Evolutionary conservation across 805 yeast species (phyloP), one percentile per base, ranked within the genome.

Genomic region (Cyberlindnera petersonii): DNA sequence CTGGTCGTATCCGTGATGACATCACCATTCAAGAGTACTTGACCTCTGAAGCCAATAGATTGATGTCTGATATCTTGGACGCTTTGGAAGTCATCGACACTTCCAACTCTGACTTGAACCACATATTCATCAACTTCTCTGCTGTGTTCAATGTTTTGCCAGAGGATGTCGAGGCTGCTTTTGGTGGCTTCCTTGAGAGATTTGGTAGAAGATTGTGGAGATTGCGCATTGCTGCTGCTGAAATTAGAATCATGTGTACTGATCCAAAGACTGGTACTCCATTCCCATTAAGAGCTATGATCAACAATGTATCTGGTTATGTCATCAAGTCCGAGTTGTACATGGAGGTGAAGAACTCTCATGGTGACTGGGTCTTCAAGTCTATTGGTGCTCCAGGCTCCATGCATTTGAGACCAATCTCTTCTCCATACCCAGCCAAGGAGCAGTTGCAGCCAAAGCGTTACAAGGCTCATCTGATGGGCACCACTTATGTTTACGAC

Each of bases 361-460:
- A 82, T 56, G 96, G 96, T 48, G 96, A 89, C 57, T 89, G 97
- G 97, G 86, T 93, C 22, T 93, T 91, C 82, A 89, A 87, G 67
- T 86, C 96, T 4, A 75, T 93, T 60, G 96, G 96, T 43, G 74
- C 81, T 49, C 95, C 98, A 37, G 98, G 99, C 26, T 76, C 93
- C 18, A 93, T 93, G 98, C 98, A 93, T 60, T 73, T 93, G 71
- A 82, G 98, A 66, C 84, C 96, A 31, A 88, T 93, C 58, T 82
- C 89, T 33, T 86, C 97, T 37, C 96, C 97, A 35, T 94, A 93
- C 61, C 95, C 98, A 43, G 95, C 94, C 23, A 93, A 93, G 72
- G 98, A 93, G 68, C 89, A 95, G 70, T 75, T 93, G 58, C 98
- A 93, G 71, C 97, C 98, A 55, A 93, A 93, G 68, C 87, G 99